Percentiles rank a stretch among this genome's conserved stretches.
Conservation (phyloP, 1,284 basidiomycete genomes). For the Mycena citricolor region DNA sequence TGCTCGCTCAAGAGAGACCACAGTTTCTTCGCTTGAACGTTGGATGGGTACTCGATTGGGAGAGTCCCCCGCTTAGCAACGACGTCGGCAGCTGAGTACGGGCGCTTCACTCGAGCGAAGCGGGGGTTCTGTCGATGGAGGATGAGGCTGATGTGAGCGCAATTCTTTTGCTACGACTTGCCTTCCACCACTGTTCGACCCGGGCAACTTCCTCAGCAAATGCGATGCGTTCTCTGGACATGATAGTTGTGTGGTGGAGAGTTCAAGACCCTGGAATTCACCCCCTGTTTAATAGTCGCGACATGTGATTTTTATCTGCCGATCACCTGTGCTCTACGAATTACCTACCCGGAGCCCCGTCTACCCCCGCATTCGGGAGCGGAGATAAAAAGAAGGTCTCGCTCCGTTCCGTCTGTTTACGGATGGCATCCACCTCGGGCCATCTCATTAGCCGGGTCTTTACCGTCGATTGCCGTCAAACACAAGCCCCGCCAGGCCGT, state of each 20-base stretch:
- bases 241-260: slow-evolving; percentile 30
- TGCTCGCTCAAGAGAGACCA: slow-evolving; percentile 71
- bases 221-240: slow-evolving; percentile 60
- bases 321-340: no score
- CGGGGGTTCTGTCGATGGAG: slow-evolving; percentile 65
- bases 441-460: slow-evolving; percentile 15
- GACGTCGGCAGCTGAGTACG: slow-evolving; percentile 92
- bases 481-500: slow-evolving; percentile 82
- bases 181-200: slow-evolving; percentile 94
- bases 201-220: slow-evolving; percentile 84
- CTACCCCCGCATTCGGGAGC: no score
- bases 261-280: slow-evolving; percentile 1
- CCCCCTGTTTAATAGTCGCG: not conserved
- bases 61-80: slow-evolving; percentile 93
- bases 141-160: slow-evolving; percentile 7
- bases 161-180: slow-evolving; percentile 33
- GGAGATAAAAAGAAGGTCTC: no score
- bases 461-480: slow-evolving; percentile 88
- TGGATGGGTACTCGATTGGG: slow-evolving; percentile 83
- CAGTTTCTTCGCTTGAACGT: slow-evolving; percentile 86
- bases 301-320: slow-evolving; percentile 4
- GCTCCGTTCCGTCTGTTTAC: not conserved
- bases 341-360: no score
- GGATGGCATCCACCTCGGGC: not conserved
- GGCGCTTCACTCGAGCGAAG: slow-evolving; percentile 81